Evolutionary conservation across 257 asterid species (phyloP), one percentile per base, ranked within the genome.

Genomic region (Solanum rostratum): DNA sequence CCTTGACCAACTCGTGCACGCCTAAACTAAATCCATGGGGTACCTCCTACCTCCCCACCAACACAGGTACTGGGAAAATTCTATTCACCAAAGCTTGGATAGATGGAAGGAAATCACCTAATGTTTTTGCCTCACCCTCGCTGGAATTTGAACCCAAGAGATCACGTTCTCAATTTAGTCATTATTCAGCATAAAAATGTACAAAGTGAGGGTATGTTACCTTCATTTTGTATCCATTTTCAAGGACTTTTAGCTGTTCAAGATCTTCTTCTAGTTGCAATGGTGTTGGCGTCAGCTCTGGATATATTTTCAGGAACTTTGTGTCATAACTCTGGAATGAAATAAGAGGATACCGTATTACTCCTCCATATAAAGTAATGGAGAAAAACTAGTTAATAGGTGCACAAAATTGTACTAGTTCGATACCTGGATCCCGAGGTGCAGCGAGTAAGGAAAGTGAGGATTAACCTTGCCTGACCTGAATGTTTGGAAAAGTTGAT

Each of bases 191-290:
- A 16, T 9, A 49, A 45, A 6, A 29, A 46, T 27, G 16, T 76
- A 29, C 82, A 27, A 46, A 49, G 8, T 27, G 62, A 76, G 81
- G 12, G 45, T 0, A 4, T 16, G 45, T 24, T 84, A 96, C 99
- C 99, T 96, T 96, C 97, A 96, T 94, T 86, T 92, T 96, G 91
- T 94, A 94, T 85, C 98, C 99, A 87, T 94, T 93, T 88, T 96
- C 98, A 74, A 95, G 98, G 87, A 96, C 97, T 88, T 96, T 96
- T 60, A 95, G 90, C 71, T 96, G 99, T 89, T 96, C 99, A 43
- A 96, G 98, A 91, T 96, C 99, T 91, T 96, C 98, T 91, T 96
- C 98, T 49, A 96, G 91, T 88, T 96, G 99, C 68, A 95, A 93
- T 5, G 98, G 99, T 37, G 99, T 93, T 33, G 98, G 94, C 33